Percentiles rank a stretch among this genome's conserved stretches.
Evolutionary conservation across 768 basidiomycete genomes (phyloP).

Genomic region (Ramaria sp.): DNA sequence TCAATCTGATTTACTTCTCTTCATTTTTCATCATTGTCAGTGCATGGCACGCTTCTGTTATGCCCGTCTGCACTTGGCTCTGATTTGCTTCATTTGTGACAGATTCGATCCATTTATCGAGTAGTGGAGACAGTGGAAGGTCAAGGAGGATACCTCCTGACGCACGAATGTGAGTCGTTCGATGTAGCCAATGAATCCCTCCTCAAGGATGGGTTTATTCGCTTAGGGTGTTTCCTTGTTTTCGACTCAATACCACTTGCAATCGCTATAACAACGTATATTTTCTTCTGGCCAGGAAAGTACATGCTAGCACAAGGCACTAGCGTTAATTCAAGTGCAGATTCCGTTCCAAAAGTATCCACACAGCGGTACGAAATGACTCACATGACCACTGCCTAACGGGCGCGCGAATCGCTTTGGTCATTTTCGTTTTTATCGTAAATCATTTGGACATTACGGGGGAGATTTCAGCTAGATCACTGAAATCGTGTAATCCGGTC

Average conservation of each 20-base stretch:
- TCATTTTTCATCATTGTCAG: conserved; percentile 20
- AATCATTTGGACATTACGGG: no score
- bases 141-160: conserved; percentile 13
- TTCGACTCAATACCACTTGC: conserved; percentile 22
- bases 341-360: no score
- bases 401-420: no score
- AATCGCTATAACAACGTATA: conserved; percentile 17
- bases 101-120: conserved; percentile 23
- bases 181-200: no score
- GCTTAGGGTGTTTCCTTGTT: conserved; percentile 19
- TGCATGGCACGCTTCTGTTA: not conserved
- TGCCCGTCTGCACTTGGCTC: not conserved
- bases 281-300: conserved; percentile 19
- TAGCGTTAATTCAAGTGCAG: no score
- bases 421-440: no score
- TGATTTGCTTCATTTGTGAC: not conserved
- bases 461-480: no score
- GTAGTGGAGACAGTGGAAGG: conserved; percentile 16
- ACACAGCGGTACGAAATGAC: no score
- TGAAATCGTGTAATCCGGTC: no score
- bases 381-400: no score
- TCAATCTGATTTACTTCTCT: conserved; percentile 17
- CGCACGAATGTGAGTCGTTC: conserved; percentile 17
- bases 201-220: no score
- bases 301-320: no score